Evolutionary conservation across 176 grass and related monocot species (phyloP).

Genomic region (Ampelocalamus luodianensis): DNA sequence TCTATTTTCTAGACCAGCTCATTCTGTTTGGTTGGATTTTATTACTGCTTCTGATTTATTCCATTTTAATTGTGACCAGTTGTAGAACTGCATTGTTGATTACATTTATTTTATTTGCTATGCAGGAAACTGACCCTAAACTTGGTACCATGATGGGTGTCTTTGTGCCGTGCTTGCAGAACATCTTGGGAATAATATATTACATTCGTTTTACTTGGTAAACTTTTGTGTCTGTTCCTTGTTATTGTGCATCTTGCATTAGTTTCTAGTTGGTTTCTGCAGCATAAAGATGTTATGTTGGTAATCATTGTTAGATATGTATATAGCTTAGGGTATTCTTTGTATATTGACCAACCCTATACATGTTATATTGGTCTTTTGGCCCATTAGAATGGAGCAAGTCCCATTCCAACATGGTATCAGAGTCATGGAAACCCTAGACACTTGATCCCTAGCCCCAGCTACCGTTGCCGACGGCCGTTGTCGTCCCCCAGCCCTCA

Average conservation of each 20-base stretch:
- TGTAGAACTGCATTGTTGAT: background rate
- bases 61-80: background rate
- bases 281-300: background rate
- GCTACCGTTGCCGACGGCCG: no score
- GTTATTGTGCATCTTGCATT: background rate
- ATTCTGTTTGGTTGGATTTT: background rate
- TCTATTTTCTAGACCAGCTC: background rate
- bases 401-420: no score
- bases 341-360: no score
- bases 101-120: conserved; percentile 40
- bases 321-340: no score
- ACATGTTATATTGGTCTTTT: no score
- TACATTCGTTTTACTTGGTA: conserved; percentile 98
- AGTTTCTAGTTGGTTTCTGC: background rate
- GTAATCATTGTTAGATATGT: background rate
- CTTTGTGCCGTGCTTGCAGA: conserved; percentile 94
- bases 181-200: conserved; percentile 98
- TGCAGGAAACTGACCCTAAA: conserved; percentile 68
- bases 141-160: conserved; percentile 94
- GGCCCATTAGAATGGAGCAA: no score
- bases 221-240: background rate
- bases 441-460: no score
- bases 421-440: no score
- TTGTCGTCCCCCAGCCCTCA: no score
- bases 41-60: background rate